A percentile compares a stretch with the other conserved stretches of the same genome.
These are phyloP conservation scores for Brassica incana DNA, from an alignment of 345 rosid genomes.

Conservation along the genomic window DNA sequence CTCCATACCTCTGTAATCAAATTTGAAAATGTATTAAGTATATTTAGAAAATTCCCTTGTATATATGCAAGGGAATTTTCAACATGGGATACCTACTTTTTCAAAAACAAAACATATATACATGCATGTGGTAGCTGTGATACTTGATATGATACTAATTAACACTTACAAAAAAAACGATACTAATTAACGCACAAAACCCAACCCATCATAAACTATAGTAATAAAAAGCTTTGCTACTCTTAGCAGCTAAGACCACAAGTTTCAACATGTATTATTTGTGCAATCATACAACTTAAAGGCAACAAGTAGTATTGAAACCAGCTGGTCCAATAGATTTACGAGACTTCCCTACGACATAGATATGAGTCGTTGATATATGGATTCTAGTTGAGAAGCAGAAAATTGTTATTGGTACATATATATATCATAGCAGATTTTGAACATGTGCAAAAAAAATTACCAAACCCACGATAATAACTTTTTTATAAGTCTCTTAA, in stretches of 20 bases:
- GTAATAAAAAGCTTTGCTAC: too few relatives aligned
- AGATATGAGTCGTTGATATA: not conserved
- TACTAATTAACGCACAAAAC: not conserved
- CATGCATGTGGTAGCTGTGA: not conserved
- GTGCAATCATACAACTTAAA: not conserved
- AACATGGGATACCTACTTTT: not conserved
- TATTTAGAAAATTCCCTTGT: not conserved
- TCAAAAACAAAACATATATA: too few relatives aligned
- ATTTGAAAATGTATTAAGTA: not conserved
- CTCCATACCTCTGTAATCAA: conserved; percentile 54
- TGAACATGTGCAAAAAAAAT: not conserved
- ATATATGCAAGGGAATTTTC: not conserved
- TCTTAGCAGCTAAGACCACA: not conserved
- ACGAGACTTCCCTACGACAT: not conserved
- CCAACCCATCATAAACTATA: not conserved
- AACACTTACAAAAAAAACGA: too few relatives aligned
- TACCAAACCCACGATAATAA: not conserved
- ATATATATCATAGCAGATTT: not conserved
- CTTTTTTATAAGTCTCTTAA: not conserved
- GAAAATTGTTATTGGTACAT: not conserved
- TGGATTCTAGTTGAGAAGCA: not conserved
- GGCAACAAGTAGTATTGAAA: not conserved
- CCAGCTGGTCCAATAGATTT: not conserved
- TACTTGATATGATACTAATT: too few relatives aligned
- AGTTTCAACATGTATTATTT: not conserved